A percentile compares a stretch with the other conserved stretches of the same genome.
Evolutionary conservation across 176 grass and related monocot species (phyloP).

Genomic region (Juncus effusus): DNA sequence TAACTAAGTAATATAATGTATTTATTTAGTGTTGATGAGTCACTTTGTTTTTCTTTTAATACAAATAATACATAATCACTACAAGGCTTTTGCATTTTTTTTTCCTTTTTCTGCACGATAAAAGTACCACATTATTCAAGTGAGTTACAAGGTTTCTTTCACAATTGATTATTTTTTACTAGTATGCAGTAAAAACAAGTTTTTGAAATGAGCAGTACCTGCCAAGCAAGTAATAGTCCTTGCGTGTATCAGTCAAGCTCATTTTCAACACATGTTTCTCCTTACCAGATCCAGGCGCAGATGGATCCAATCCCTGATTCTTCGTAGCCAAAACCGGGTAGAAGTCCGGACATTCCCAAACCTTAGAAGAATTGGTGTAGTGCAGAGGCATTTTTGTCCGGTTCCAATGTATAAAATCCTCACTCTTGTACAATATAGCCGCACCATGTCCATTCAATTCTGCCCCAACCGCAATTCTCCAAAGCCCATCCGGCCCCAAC

Average conservation of each 20-base stretch:
- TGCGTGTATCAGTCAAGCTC: slow-evolving; percentile 32
- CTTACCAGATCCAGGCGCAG: slow-evolving; percentile 28
- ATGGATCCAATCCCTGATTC: slow-evolving; percentile 48
- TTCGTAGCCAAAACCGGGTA: slow-evolving; percentile 35
- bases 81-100: too few relatives aligned
- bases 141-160: not conserved
- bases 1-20: too few relatives aligned
- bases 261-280: slow-evolving; percentile 78
- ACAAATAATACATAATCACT: too few relatives aligned
- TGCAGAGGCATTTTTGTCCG: slow-evolving; percentile 45
- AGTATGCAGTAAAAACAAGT: slow-evolving; percentile 21
- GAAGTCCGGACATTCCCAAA: slow-evolving; percentile 88
- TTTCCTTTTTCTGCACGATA: too few relatives aligned
- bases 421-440: slow-evolving; percentile 57
- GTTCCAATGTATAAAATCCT: slow-evolving; percentile 58
- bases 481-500: slow-evolving; percentile 58
- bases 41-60: too few relatives aligned
- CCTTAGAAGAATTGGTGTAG: slow-evolving; percentile 41
- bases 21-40: too few relatives aligned
- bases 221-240: slow-evolving; percentile 72
- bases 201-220: slow-evolving; percentile 18
- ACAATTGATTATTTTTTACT: slow-evolving; percentile 10
- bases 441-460: slow-evolving; percentile 43
- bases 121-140: slow-evolving; percentile 8
- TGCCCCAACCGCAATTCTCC: slow-evolving; percentile 62